phyloP scores from a whole-genome alignment of 805 yeast species.

The Suhomyces faveliae region DNA sequence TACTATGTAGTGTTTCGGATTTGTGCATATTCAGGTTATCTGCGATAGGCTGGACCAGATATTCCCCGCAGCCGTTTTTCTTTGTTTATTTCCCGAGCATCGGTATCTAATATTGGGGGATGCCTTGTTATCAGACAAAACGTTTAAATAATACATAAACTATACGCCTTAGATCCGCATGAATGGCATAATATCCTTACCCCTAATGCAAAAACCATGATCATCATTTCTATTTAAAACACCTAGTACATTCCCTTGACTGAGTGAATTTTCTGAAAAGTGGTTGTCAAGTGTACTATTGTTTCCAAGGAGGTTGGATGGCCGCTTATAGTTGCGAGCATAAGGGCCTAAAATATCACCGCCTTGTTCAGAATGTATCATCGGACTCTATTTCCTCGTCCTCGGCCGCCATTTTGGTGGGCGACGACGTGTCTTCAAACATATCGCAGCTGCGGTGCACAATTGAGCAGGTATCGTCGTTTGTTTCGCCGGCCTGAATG shows the following conservation, averaged over 20 bases:
- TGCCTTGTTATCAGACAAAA: constrained; percentile 1
- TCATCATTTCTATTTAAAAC: background rate
- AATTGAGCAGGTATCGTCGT: constrained; percentile 7
- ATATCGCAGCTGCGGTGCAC: constrained; percentile 5
- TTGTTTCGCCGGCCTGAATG: background rate
- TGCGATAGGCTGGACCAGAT: background rate
- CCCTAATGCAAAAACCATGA: background rate
- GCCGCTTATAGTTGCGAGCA: background rate
- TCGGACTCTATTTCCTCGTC: constrained; percentile 16
- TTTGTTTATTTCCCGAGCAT: background rate
- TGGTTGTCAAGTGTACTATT: constrained; percentile 1
- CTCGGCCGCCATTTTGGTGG: background rate
- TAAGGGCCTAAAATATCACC: background rate
- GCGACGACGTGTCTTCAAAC: background rate
- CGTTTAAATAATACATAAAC: background rate
- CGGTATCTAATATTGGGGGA: background rate
- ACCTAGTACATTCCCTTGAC: background rate
- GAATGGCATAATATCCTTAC: too few species aligned
- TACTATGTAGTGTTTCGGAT: too few species aligned
- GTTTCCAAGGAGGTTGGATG: background rate
- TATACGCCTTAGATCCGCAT: background rate
- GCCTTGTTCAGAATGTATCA: background rate
- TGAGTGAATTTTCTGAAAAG: background rate
- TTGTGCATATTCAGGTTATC: too few species aligned
- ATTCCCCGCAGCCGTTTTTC: background rate